Conservation (phyloP, 2,329 filamentous ascomycete genomes). For the Aspergillus awamori region DNA sequence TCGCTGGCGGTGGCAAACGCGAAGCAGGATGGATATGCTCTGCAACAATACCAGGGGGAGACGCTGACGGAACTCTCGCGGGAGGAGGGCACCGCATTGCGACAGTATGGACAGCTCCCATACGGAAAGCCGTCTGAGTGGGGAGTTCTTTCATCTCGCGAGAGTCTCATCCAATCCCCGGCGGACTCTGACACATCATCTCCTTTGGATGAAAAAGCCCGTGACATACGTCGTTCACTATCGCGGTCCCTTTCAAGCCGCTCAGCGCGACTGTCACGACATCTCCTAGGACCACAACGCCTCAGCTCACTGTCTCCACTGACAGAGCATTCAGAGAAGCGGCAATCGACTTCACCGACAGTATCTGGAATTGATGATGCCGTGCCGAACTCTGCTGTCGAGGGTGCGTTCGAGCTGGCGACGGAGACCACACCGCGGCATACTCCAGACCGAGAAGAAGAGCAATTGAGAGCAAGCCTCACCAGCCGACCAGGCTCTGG, state of each 20-base stretch:
- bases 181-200: constrained; percentile 27
- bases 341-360: constrained; percentile 19
- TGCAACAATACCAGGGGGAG: constrained; percentile 30
- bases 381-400: constrained; percentile 37
- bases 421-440: constrained; percentile 42
- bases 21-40: constrained; percentile 23
- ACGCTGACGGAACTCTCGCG: constrained; percentile 37
- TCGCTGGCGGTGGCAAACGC: constrained; percentile 30
- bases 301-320: constrained; percentile 38
- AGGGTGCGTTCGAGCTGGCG: constrained; percentile 38
- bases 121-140: constrained; percentile 41
- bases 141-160: constrained; percentile 37
- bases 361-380: constrained; percentile 31
- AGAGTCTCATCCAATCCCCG: constrained; percentile 29
- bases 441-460: constrained; percentile 38
- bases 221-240: constrained; percentile 38
- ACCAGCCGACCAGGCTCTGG: constrained; percentile 34
- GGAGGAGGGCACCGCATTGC: constrained; percentile 35
- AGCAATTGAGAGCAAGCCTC: constrained; percentile 24
- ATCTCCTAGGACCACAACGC: constrained; percentile 29
- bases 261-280: constrained; percentile 36
- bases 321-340: constrained; percentile 31
- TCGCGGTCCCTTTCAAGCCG: constrained; percentile 32
- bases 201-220: constrained; percentile 31
- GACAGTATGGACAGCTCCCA: constrained; percentile 38